Evolutionary conservation across 768 basidiomycete genomes (phyloP).

Genomic region (Pisolithus tinctorius): DNA sequence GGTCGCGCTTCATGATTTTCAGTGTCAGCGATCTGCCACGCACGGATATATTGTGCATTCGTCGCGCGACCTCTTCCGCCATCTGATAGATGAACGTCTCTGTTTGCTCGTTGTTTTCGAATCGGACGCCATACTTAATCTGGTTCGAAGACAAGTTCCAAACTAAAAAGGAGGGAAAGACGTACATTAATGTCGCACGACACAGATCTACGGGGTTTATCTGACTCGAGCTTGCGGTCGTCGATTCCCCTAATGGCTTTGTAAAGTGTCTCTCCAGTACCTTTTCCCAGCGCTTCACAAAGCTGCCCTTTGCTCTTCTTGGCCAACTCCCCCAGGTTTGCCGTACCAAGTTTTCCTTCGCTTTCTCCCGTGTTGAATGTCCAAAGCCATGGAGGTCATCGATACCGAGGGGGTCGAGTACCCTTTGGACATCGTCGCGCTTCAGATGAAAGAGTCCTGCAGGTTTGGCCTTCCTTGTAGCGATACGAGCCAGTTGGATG

Average conservation of each 20-base stretch:
- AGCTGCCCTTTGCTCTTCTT: conserved; percentile 58
- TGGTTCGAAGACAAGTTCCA: conserved; percentile 2
- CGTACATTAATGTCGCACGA: conserved; percentile 93
- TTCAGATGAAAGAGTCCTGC: conserved; percentile 77
- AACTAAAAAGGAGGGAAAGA: conserved; percentile 8
- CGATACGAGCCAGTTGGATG: conserved; percentile 87
- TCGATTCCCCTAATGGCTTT: conserved; percentile 84
- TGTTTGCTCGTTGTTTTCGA: conserved; percentile 75
- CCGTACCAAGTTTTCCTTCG: conserved; percentile 66
- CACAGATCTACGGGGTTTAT: conserved; percentile 85
- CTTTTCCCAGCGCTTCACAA: conserved; percentile 68
- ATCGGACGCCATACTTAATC: conserved; percentile 88
- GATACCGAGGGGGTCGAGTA: conserved; percentile 67
- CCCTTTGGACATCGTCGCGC: conserved; percentile 39
- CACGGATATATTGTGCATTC: conserved; percentile 63
- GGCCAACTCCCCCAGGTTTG: conserved; percentile 61
- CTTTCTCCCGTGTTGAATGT: conserved; percentile 65
- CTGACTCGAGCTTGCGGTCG: conserved; percentile 68
- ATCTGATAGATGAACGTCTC: conserved; percentile 73
- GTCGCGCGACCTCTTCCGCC: conserved; percentile 66
- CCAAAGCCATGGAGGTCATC: conserved; percentile 87
- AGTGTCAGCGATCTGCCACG: conserved; percentile 72
- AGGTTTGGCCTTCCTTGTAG: conserved; percentile 88
- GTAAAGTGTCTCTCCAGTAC: conserved; percentile 78
- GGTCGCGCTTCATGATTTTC: conserved; percentile 85